These are phyloP conservation scores for Globomyces pollinis-pini DNA, from an alignment of 192 early-diverging fungal genomes.

Conservation along the genomic window DNA sequence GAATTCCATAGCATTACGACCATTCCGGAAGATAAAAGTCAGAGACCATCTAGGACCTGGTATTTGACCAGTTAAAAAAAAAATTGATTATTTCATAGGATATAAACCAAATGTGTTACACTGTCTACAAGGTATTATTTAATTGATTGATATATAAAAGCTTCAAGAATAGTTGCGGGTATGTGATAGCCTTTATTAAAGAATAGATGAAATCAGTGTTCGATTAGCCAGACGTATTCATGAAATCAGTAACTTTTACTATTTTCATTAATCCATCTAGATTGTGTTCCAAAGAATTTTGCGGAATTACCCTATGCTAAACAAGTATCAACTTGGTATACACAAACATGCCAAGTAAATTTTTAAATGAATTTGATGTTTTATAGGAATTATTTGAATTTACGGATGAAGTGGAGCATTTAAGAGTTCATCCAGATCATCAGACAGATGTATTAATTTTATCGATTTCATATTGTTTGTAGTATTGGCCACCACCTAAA, in stretches of 20 bases:
- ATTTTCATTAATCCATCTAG: no score
- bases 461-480: no score
- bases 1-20: background rate
- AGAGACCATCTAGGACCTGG: slow-evolving; percentile 9
- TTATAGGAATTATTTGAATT: slow-evolving; percentile 6
- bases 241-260: no score
- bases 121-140: background rate
- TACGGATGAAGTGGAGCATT: background rate
- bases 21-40: slow-evolving; percentile 8
- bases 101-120: background rate
- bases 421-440: background rate
- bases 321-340: background rate
- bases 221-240: background rate
- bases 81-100: no score
- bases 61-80: background rate
- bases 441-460: background rate
- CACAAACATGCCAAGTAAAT: background rate
- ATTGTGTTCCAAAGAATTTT: background rate
- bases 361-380: background rate
- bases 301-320: background rate
- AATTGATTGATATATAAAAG: background rate
- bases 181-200: background rate
- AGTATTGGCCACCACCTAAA: background rate
- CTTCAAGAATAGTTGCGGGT: slow-evolving; percentile 8
- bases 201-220: slow-evolving; percentile 2